phyloP scores from a whole-genome alignment of 805 yeast species.

The Kazachstania viticola region DNA sequence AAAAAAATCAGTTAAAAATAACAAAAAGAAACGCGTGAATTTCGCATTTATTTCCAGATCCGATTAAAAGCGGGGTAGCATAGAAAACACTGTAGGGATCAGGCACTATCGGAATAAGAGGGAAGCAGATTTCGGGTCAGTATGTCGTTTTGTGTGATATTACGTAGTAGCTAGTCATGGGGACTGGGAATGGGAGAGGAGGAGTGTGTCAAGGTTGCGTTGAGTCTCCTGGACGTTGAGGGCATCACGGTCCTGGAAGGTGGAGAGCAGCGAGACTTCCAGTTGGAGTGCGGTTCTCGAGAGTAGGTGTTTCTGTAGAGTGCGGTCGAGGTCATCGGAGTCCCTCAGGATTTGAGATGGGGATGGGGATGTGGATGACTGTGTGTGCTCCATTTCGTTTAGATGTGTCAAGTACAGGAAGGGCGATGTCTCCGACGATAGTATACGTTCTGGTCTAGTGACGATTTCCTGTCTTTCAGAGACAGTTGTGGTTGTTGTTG shows the following conservation, averaged over 20 bases:
- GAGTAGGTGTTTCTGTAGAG: conserved; percentile 14
- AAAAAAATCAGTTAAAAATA: too few species aligned
- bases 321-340: conserved; percentile 15
- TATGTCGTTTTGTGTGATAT: too few species aligned
- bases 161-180: too few species aligned
- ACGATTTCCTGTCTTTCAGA: background rate
- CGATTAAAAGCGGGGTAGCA: background rate
- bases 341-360: conserved; percentile 11
- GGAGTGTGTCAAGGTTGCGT: conserved; percentile 22
- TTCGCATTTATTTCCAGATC: background rate
- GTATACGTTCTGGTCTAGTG: conserved; percentile 2
- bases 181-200: background rate
- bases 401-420: conserved; percentile 13
- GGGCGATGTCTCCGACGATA: conserved; percentile 11
- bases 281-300: conserved; percentile 14
- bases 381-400: too few species aligned
- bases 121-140: too few species aligned
- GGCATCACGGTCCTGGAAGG: conserved; percentile 20
- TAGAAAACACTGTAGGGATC: background rate
- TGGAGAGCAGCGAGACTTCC: conserved; percentile 20
- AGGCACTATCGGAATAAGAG: background rate
- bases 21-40: background rate
- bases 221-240: conserved; percentile 26
- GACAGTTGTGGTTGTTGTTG: conserved; percentile 1
- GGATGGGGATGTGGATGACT: conserved; percentile 5